These are phyloP conservation scores for Curvularia verruculosa DNA, from an alignment of 2,329 filamentous ascomycete genomes.

Conservation along the genomic window DNA sequence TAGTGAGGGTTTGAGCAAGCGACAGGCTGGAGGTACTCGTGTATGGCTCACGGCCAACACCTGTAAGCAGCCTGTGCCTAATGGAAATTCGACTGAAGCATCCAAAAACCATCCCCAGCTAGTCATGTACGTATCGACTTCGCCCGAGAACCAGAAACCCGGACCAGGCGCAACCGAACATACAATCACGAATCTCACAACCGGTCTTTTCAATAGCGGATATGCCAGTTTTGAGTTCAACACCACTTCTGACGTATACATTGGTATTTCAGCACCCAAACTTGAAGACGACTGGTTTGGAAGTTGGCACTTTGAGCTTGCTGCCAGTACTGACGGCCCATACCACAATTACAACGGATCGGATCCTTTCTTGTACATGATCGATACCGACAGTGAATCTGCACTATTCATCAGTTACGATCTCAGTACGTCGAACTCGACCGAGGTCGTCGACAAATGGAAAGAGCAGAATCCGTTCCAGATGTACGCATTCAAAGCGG, in stretches of 20 bases:
- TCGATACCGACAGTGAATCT: conserved; percentile 82
- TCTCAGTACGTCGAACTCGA: conserved; percentile 61
- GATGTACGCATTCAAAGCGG: conserved; percentile 74
- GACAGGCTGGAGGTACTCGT: conserved; percentile 41
- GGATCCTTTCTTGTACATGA: conserved; percentile 70
- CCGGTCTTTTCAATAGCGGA: conserved; percentile 66
- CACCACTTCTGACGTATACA: conserved; percentile 71
- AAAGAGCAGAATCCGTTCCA: conserved; percentile 66
- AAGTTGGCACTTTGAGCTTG: conserved; percentile 79
- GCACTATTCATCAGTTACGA: conserved; percentile 81
- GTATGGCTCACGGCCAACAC: conserved; percentile 87
- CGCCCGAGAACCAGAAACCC: conserved; percentile 66
- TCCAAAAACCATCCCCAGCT: conserved; percentile 65
- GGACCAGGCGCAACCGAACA: conserved; percentile 62
- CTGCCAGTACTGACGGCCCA: conserved; percentile 77
- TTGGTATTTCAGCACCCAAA: conserved; percentile 75
- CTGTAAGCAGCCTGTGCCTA: conserved; percentile 74
- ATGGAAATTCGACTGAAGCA: conserved; percentile 53
- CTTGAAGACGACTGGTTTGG: conserved; percentile 64
- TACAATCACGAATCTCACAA: conserved; percentile 51
- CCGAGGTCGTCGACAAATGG: conserved; percentile 60
- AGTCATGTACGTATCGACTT: conserved; percentile 75
- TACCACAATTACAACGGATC: conserved; percentile 71
- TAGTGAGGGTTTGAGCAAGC: conserved; percentile 21
- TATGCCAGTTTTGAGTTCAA: conserved; percentile 70